Evolutionary conservation across 208 protist genomes (phyloP).

Genomic region (Trypanosoma rangeli): DNA sequence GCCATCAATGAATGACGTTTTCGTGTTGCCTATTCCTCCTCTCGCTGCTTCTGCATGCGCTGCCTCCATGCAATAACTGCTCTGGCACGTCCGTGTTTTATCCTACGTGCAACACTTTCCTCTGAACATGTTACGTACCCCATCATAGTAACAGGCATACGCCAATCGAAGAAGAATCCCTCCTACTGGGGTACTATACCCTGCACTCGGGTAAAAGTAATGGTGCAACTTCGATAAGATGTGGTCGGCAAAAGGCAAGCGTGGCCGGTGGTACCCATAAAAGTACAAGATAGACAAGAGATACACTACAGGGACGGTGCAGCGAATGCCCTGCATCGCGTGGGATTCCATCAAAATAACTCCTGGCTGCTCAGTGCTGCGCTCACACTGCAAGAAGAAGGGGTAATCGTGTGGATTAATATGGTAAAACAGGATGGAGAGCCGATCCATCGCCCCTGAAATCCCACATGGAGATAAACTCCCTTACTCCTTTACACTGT

Average conservation of each 20-base stretch:
- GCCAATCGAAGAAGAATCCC: constrained; percentile 40
- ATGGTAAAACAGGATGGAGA: constrained; percentile 29
- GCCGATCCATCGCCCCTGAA: constrained; percentile 3
- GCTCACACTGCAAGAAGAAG: constrained; percentile 32
- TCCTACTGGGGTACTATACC: constrained; percentile 62
- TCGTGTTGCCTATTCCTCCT: constrained; percentile 22
- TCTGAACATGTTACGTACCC: constrained; percentile 17
- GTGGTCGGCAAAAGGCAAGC: constrained; percentile 69
- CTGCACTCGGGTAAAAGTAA: constrained; percentile 79
- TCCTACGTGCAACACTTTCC: constrained; percentile 14
- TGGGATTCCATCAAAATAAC: constrained; percentile 56
- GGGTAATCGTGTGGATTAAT: constrained; percentile 64
- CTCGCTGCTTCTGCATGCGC: constrained; percentile 24
- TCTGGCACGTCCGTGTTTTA: constrained; percentile 30
- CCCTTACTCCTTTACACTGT: not conserved
- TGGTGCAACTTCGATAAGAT: constrained; percentile 60
- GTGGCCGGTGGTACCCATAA: constrained; percentile 57
- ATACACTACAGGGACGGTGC: constrained; percentile 46
- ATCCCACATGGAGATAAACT: too few relatives aligned
- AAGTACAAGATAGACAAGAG: constrained; percentile 53
- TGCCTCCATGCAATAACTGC: constrained; percentile 36
- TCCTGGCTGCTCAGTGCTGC: constrained; percentile 36
- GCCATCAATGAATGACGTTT: constrained; percentile 23
- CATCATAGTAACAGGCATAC: constrained; percentile 36
- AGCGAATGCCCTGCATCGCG: constrained; percentile 51